Conservation (phyloP, 2,329 filamentous ascomycete species). For the Xylariaceae sp. region DNA sequence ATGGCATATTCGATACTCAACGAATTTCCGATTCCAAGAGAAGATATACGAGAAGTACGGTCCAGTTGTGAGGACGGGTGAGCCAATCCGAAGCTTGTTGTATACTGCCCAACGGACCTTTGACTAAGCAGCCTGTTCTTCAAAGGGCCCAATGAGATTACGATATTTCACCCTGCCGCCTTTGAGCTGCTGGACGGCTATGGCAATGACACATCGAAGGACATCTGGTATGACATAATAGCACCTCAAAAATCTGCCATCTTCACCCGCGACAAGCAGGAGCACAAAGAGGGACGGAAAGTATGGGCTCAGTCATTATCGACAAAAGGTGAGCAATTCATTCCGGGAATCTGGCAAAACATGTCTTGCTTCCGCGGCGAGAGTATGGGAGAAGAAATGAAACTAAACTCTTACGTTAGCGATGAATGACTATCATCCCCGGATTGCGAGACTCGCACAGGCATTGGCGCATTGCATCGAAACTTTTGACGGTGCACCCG, state of each 20-base stretch:
- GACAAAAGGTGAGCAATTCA: slow-evolving; percentile 12
- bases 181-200: slow-evolving; percentile 18
- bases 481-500: slow-evolving; percentile 1
- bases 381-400: neutral
- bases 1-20: slow-evolving; percentile 18
- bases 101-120: too few species aligned
- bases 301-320: slow-evolving; percentile 16
- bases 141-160: slow-evolving; percentile 20
- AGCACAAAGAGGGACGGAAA: slow-evolving; percentile 18
- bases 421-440: slow-evolving; percentile 18
- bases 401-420: slow-evolving; percentile 4
- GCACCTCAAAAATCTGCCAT: slow-evolving; percentile 16
- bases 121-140: slow-evolving; percentile 3
- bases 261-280: slow-evolving; percentile 16
- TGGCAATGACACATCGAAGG: slow-evolving; percentile 16
- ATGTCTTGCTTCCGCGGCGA: neutral
- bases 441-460: slow-evolving; percentile 9
- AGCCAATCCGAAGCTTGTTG: neutral
- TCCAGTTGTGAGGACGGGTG: slow-evolving; percentile 17
- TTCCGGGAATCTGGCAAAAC: too few species aligned
- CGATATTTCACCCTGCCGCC: slow-evolving; percentile 14
- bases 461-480: slow-evolving; percentile 13
- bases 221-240: slow-evolving; percentile 22
- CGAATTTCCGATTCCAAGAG: slow-evolving; percentile 11
- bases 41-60: slow-evolving; percentile 17